Percentiles rank a stretch among this genome's conserved stretches.
Evolutionary conservation across 352 stramenopile species (phyloP).

Genomic region (Globisporangium cederbergense): DNA sequence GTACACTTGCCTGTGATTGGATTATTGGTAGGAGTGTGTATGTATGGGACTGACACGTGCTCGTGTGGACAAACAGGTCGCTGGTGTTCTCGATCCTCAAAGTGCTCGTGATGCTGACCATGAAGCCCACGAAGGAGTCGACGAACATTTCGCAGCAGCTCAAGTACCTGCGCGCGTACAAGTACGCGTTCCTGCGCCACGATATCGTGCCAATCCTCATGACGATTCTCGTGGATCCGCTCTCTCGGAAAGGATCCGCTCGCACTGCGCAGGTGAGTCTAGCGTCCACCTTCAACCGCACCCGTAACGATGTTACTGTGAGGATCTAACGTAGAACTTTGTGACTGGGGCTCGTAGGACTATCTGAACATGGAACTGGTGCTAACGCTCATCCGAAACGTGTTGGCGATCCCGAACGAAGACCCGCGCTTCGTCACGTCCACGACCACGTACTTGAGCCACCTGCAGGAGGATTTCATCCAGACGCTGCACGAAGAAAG

Average conservation of each 20-base stretch:
- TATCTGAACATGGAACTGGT: constrained; percentile 87
- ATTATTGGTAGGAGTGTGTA: background rate
- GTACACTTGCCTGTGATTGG: constrained; percentile 7
- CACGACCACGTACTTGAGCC: constrained; percentile 67
- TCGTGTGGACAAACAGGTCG: constrained; percentile 20
- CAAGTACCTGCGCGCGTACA: constrained; percentile 81
- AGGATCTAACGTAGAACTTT: background rate
- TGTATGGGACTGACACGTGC: background rate
- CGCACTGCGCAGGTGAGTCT: constrained; percentile 40
- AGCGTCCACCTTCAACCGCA: too few relatives aligned
- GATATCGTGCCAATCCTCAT: constrained; percentile 80
- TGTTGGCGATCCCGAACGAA: constrained; percentile 83
- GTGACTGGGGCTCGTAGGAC: constrained; percentile 27
- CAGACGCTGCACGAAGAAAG: constrained; percentile 73
- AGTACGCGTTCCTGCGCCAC: constrained; percentile 76
- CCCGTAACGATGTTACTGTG: background rate
- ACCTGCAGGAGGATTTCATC: constrained; percentile 83
- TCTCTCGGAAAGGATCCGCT: constrained; percentile 56
- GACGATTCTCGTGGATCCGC: constrained; percentile 78
- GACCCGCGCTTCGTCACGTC: constrained; percentile 78
- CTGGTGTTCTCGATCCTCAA: constrained; percentile 89
- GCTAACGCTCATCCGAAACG: constrained; percentile 80
- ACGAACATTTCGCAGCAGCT: constrained; percentile 79
- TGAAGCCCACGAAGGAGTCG: constrained; percentile 76
- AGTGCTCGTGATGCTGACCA: constrained; percentile 89